Conservation (phyloP, 768 basidiomycete species). For the Calocybe indica region DNA sequence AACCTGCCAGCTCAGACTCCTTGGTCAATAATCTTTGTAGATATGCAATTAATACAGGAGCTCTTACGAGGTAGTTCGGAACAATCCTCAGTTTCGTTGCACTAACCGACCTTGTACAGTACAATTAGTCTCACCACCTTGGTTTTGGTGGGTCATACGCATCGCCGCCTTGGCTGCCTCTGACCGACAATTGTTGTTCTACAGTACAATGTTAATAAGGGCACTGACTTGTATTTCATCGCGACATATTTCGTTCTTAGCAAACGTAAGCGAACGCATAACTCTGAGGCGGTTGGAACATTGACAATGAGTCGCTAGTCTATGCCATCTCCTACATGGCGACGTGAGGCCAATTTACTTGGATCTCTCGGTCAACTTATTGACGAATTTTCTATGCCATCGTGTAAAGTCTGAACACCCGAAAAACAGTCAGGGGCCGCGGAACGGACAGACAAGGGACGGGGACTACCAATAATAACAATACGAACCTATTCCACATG, state of each 20-base stretch:
- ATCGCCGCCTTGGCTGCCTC: neutral
- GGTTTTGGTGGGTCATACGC: conserved; percentile 38
- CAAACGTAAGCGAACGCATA: conserved; percentile 43
- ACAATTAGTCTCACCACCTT: conserved; percentile 45
- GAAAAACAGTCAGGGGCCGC: conserved; percentile 44
- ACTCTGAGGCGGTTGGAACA: neutral
- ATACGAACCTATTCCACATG: conserved; percentile 47
- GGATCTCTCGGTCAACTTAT: neutral
- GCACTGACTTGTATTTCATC: conserved; percentile 55
- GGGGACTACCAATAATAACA: conserved; percentile 18
- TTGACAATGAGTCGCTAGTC: conserved; percentile 27
- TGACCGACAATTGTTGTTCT: no score
- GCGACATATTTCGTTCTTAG: conserved; percentile 59
- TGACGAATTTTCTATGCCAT: neutral
- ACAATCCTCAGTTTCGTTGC: neutral
- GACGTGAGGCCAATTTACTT: conserved; percentile 34
- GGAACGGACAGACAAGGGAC: conserved; percentile 45
- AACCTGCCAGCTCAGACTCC: conserved; percentile 42
- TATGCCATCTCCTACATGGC: conserved; percentile 61
- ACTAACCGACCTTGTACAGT: conserved; percentile 12
- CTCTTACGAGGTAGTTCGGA: conserved; percentile 45
- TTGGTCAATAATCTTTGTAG: conserved; percentile 49
- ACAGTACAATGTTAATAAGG: conserved; percentile 51
- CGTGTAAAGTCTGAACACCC: conserved; percentile 49
- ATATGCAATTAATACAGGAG: conserved; percentile 65